Evolutionary conservation across 2,329 filamentous ascomycete genomes (phyloP), one percentile per base, ranked within the genome.

Genomic region (Geosmithia putterillii): DNA sequence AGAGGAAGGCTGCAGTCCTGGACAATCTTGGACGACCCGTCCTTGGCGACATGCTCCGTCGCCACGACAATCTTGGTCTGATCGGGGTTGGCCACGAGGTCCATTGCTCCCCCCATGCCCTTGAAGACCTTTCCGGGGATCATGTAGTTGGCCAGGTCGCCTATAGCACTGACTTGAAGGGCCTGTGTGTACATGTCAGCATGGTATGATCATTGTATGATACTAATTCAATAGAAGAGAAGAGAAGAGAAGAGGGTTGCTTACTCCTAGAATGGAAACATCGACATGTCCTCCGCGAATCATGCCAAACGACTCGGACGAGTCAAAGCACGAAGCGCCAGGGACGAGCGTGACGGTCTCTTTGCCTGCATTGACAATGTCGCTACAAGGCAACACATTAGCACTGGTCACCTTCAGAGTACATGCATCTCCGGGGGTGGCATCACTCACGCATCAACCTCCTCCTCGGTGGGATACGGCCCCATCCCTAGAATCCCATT

Each of bases 91-190:
- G 76, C 79, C 10, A 85, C 79, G 7, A 85, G 64, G 56, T 85
- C 81, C 81, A 85, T 85, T 17, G 81, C 81, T 22, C 81, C 81
- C 47, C 86, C 86, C 80, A 94, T 92, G 17, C 86, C 86, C 70
- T 92, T 92, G 64, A 88, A 80, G 10, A 86, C 77, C 62, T 90
- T 92, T 20, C 86, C 86, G 0, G 86, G 86, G 48, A 94, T 83
- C 82, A 92, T 92, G 70, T 86, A 94, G 63, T 92, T 92, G 39
- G 86, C 86, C 43, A 94, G 64, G 57, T 94, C 86, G 21, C 86
- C 86, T 2, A 74, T 70, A 0, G 84, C 84, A 50, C 78, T 82
- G 19, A 92, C 86, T 65, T 94, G 84, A 50, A 90, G 76, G 2
- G 86, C 82, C 58, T 37, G 21, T 10, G 17, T 21, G 41, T 8